These are phyloP conservation scores for Gossypioides kirkii DNA, from an alignment of 345 rosid species.

Conservation along the genomic window DNA sequence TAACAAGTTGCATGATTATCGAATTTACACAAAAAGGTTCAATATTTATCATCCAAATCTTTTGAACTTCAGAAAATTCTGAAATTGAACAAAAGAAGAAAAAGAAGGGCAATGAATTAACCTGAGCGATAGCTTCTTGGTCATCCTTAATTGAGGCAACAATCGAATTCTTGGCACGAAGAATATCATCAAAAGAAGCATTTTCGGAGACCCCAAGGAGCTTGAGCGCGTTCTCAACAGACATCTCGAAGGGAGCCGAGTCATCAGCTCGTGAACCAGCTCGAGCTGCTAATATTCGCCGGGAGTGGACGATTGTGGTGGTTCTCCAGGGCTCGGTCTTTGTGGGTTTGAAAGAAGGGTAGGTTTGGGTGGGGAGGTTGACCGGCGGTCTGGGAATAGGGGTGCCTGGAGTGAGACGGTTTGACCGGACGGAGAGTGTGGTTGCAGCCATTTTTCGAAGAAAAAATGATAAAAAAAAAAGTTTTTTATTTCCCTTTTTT, in stretches of 20 bases:
- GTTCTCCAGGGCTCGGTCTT: conserved; percentile 43
- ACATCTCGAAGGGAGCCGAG: conserved; percentile 87
- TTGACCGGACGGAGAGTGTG: conserved; percentile 69
- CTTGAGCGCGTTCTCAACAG: conserved; percentile 86
- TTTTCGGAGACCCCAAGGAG: conserved; percentile 86
- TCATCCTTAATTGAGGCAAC: conserved; percentile 74
- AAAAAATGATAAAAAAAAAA: background rate
- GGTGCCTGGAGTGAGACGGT: conserved; percentile 42
- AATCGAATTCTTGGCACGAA: conserved; percentile 85
- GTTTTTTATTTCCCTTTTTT: background rate
- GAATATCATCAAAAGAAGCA: conserved; percentile 91
- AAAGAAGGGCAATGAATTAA: conserved; percentile 16
- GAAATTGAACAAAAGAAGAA: background rate
- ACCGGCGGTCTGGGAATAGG: conserved; percentile 30
- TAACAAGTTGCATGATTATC: background rate
- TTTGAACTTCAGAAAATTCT: background rate
- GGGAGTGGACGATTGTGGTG: conserved; percentile 24
- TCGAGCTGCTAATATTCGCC: conserved; percentile 34
- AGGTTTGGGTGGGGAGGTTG: conserved; percentile 13
- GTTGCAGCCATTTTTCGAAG: conserved; percentile 56
- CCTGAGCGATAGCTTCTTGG: conserved; percentile 77
- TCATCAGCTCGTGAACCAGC: conserved; percentile 93
- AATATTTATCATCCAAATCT: conserved; percentile 4
- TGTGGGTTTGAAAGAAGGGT: conserved; percentile 13
- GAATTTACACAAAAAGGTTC: background rate